A percentile compares a stretch with the other conserved stretches of the same genome.
Conservation (phyloP, 2,329 filamentous ascomycete species). For the Albifimbria verrucaria region DNA sequence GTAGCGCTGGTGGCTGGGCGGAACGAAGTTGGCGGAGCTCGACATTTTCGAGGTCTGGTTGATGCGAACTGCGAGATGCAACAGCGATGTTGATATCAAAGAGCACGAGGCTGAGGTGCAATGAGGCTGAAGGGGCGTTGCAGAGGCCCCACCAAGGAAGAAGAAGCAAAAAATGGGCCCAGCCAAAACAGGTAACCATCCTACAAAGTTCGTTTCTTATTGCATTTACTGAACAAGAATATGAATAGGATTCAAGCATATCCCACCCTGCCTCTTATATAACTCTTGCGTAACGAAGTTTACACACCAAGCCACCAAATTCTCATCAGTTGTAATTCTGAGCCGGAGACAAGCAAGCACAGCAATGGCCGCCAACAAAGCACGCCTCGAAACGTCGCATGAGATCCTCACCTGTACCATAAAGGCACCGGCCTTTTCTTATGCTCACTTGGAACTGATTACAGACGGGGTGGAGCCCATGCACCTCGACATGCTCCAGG, state of each 20-base stretch:
- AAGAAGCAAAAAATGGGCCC: too few relatives aligned
- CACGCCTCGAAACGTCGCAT: constrained; percentile 36
- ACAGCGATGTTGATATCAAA: neutral
- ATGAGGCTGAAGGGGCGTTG: neutral
- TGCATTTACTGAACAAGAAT: too few relatives aligned
- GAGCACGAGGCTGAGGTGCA: neutral
- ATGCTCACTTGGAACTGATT: constrained; percentile 52
- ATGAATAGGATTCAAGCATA: neutral
- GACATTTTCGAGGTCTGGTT: constrained; percentile 30
- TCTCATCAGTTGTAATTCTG: too few relatives aligned
- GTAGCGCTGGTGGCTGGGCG: constrained; percentile 74
- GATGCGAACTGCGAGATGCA: neutral
- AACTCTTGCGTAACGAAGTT: constrained; percentile 17
- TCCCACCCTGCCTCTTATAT: neutral
- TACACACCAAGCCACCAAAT: constrained; percentile 8
- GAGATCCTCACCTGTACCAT: constrained; percentile 51
- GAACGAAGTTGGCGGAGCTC: constrained; percentile 57
- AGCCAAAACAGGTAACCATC: too few relatives aligned
- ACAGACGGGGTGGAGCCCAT: constrained; percentile 20
- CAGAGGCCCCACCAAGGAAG: too few relatives aligned
- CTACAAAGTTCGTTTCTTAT: too few relatives aligned
- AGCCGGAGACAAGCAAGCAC: too few relatives aligned
- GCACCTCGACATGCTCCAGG: constrained; percentile 58
- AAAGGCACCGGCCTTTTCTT: constrained; percentile 50
- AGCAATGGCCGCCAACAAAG: constrained; percentile 11